Base-by-base conservation (phyloP, 139 green algal genomes). In the Deuterostichococcus epilithicus region DNA sequence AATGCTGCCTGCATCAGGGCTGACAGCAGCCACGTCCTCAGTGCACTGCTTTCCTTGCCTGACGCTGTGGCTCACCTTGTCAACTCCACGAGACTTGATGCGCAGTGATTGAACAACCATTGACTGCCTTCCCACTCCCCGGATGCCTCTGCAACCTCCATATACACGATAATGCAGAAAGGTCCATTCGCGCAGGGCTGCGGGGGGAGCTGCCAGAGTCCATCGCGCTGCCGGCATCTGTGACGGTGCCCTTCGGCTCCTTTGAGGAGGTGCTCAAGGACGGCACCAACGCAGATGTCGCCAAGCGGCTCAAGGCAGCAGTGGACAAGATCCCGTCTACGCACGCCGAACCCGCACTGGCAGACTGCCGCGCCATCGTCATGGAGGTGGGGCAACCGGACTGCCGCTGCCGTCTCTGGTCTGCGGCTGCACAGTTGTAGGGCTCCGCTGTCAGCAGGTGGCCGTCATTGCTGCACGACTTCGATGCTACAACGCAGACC, bases 161-260 rank as follows among this genome's bases (percentile, higher is more conserved):
- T n/a, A 63, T 20, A 63, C 52, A 63, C 20, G 10, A n/a, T 52
- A 25, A 63, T 63, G 18, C 20, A n/a, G n/a, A n/a, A n/a, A n/a
- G n/a, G 65, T 22, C 25, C 65, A 34, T 44, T 35, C 4, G 5
- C 70, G 69, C 78, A 20, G 80, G 79, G 6, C 84, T 98, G 83
- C 75, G 94, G 1, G 91, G 92, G 71, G 90, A 94, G 76, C 86
- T 99, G 67, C 96, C 96, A 0, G 79, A 89, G 26, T 91, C 82
- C 81, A 94, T 99, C 75, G 76, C 82, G 5, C 89, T 99, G 79
- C 96, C 96, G 10, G 60, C 91, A 5, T 96, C 90, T 0, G 86
- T 97, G 30, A 97, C 94, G 8, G 82, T 99, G 72, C 96, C 96
- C 22, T 99, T 99, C 77, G 89, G 94, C 30, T 87, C 85, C 63